Evolutionary conservation across 1,139 yeast species (phyloP).

Genomic region (Protomyces gravidus): DNA sequence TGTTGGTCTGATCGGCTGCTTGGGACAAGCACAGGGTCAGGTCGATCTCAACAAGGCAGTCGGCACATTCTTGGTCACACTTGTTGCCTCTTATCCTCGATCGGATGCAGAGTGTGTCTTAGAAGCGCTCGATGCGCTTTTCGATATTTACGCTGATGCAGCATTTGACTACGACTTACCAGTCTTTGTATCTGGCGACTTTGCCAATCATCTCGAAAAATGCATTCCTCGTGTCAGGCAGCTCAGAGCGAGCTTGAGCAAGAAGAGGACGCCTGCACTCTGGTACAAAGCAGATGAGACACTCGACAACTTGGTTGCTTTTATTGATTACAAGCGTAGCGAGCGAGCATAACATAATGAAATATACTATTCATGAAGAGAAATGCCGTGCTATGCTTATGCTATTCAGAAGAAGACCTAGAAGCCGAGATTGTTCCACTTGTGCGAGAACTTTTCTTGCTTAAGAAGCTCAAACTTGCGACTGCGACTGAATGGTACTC

Average conservation of each 20-base stretch:
- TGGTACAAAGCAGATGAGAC: constrained; percentile 68
- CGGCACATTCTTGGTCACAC: constrained; percentile 48
- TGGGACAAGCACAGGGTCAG: constrained; percentile 52
- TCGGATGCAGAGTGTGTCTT: constrained; percentile 46
- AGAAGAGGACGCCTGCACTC: constrained; percentile 54
- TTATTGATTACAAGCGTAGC: constrained; percentile 64
- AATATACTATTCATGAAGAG: neutral
- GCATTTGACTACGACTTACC: constrained; percentile 61
- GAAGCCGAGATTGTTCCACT: constrained; percentile 6
- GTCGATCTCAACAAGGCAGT: constrained; percentile 48
- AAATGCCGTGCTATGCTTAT: neutral
- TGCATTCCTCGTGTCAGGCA: constrained; percentile 51
- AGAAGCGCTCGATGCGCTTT: constrained; percentile 62
- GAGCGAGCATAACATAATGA: constrained; percentile 39
- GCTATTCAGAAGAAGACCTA: neutral
- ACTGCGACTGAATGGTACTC: constrained; percentile 65
- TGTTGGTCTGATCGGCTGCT: constrained; percentile 52
- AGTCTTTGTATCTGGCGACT: constrained; percentile 59
- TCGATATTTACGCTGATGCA: constrained; percentile 78
- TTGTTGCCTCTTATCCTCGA: constrained; percentile 37
- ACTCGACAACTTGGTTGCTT: constrained; percentile 62
- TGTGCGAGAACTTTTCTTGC: constrained; percentile 83
- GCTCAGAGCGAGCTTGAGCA: constrained; percentile 62
- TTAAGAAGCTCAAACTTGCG: constrained; percentile 64
- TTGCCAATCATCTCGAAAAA: constrained; percentile 46